Evolutionary conservation across 2,329 filamentous ascomycete genomes (phyloP).

Genomic region (Penicillium thymicola): DNA sequence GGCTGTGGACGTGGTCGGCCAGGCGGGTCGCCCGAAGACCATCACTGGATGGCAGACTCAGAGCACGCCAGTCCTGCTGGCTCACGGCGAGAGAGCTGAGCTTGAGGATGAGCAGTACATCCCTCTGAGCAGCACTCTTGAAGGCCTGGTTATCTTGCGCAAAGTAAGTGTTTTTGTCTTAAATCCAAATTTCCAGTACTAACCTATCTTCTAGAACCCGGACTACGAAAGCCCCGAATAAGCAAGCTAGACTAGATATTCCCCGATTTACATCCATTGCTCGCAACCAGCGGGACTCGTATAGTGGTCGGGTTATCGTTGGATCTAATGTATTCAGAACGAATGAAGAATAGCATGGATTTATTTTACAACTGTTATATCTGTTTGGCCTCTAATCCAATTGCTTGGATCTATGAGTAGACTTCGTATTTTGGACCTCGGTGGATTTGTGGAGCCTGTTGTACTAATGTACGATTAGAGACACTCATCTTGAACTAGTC

Average conservation of each 20-base stretch:
- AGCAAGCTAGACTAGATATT: constrained; percentile 24
- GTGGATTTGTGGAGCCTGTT: background rate
- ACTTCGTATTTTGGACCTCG: constrained; percentile 1
- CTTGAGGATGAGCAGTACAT: constrained; percentile 98
- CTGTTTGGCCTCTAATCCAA: constrained; percentile 1
- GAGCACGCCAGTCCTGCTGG: constrained; percentile 92
- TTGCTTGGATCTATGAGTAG: constrained; percentile 8
- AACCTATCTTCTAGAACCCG: constrained; percentile 41
- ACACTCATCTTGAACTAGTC: background rate
- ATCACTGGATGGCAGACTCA: constrained; percentile 99
- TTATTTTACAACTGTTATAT: constrained; percentile 19
- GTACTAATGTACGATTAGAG: background rate
- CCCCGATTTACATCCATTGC: constrained; percentile 17
- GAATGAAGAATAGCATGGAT: constrained; percentile 33
- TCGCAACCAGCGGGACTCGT: constrained; percentile 16
- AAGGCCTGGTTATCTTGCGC: constrained; percentile 91
- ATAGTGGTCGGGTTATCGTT: constrained; percentile 26
- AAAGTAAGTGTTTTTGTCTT: constrained; percentile 64
- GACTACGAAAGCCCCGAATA: constrained; percentile 45
- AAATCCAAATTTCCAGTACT: constrained; percentile 15
- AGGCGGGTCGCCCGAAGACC: constrained; percentile 95
- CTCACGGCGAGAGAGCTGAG: constrained; percentile 94
- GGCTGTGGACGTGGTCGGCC: constrained; percentile 95
- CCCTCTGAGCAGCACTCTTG: constrained; percentile 82
- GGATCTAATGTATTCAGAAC: constrained; percentile 37